Evolutionary conservation across 2,329 filamentous ascomycete species (phyloP).

Genomic region (Microdochium nivale): DNA sequence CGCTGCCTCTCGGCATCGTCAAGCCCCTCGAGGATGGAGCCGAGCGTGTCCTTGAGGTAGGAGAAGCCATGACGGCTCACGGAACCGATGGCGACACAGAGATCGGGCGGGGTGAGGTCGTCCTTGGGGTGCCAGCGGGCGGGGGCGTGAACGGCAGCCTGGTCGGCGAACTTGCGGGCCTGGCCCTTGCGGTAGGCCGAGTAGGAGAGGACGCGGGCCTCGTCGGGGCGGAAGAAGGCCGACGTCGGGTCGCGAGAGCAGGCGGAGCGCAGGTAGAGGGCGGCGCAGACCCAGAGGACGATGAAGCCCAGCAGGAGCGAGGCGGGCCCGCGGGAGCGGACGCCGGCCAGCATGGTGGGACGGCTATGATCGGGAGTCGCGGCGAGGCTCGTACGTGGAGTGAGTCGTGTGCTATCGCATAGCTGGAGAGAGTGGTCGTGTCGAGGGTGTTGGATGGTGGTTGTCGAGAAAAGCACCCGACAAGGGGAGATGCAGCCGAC

Average conservation of each 20-base stretch:
- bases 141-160: constrained; percentile 8
- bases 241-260: constrained; percentile 15
- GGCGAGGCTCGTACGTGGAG: too few species aligned
- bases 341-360: not conserved
- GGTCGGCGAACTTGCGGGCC: constrained; percentile 10
- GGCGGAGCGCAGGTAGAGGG: constrained; percentile 10
- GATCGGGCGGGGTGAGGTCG: constrained; percentile 3
- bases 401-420: too few species aligned
- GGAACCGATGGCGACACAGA: constrained; percentile 12
- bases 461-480: too few species aligned
- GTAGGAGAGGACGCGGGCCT: constrained; percentile 12
- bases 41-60: constrained; percentile 13
- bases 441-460: too few species aligned
- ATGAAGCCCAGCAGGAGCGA: constrained; percentile 12
- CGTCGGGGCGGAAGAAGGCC: constrained; percentile 13
- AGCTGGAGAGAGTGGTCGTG: too few species aligned
- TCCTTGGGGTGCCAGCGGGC: constrained; percentile 2
- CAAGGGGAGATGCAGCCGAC: too few species aligned
- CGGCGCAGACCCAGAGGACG: constrained; percentile 9
- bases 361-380: too few species aligned
- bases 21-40: constrained; percentile 12
- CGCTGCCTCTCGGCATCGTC: constrained; percentile 9
- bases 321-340: constrained; percentile 7
- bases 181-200: constrained; percentile 13
- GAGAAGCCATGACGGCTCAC: constrained; percentile 13